A percentile compares a stretch with the other conserved stretches of the same genome.
phyloP scores from a whole-genome alignment of 2,329 filamentous ascomycete genomes.

The Hypoxylon sp. region DNA sequence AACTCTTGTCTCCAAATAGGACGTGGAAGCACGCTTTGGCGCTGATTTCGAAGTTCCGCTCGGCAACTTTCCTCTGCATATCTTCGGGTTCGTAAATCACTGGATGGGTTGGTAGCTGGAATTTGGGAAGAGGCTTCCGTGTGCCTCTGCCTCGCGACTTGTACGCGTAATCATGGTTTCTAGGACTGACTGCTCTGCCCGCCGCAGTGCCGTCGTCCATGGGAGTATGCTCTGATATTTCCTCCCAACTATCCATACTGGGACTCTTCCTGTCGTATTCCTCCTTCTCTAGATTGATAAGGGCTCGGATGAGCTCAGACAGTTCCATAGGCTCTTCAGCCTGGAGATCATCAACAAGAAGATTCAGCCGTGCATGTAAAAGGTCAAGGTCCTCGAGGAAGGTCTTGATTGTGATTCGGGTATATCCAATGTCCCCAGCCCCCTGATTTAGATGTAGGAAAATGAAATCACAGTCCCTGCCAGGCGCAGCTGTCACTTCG shows the following conservation, averaged over 20 bases:
- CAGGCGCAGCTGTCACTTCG: constrained; percentile 91
- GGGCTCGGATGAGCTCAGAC: constrained; percentile 77
- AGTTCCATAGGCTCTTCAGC: constrained; percentile 78
- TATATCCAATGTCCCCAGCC: constrained; percentile 73
- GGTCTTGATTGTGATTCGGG: constrained; percentile 88
- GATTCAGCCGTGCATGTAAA: constrained; percentile 86
- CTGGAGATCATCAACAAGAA: constrained; percentile 84
- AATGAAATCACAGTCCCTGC: constrained; percentile 92
- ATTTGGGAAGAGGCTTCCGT: constrained; percentile 71
- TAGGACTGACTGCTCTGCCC: constrained; percentile 58
- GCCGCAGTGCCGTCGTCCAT: constrained; percentile 70
- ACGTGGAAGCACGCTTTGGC: constrained; percentile 97
- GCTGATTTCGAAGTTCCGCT: constrained; percentile 89
- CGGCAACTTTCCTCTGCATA: constrained; percentile 81
- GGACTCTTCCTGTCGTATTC: constrained; percentile 73
- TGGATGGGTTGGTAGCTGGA: constrained; percentile 85
- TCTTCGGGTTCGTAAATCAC: constrained; percentile 88
- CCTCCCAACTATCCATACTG: constrained; percentile 92
- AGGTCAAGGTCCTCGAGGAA: constrained; percentile 91
- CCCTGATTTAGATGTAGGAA: constrained; percentile 83
- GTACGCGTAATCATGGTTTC: constrained; percentile 55
- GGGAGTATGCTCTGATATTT: constrained; percentile 74
- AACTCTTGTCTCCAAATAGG: constrained; percentile 95
- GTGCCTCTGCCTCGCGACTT: constrained; percentile 56
- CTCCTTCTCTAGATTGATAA: constrained; percentile 82